Evolutionary conservation across 768 basidiomycete species (phyloP), one percentile per base, ranked within the genome.

Genomic region (Auriscalpium microsporum): DNA sequence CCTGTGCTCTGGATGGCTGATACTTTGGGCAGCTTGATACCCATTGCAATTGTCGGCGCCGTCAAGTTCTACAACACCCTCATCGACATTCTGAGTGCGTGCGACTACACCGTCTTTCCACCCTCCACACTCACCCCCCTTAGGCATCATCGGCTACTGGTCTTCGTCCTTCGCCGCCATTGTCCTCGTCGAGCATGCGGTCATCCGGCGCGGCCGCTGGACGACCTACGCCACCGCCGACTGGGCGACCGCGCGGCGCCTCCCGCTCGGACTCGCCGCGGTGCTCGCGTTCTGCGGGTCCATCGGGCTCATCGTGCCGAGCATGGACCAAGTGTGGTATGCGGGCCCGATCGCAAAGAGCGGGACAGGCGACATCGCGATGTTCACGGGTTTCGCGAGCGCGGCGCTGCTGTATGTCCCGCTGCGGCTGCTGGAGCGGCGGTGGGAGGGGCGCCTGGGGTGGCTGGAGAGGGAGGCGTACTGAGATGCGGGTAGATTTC

Each of bases 271-370:
- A 0, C 14, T 67, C 9, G 72, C 80, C 0, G 79, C 75, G 0
- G 61, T 76, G 9, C 34, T 71, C 16, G 68, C 77, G 2, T 74
- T 75, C 47, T 17, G 69, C 11, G 73, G 72, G 40, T 72, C 69
- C 2, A 71, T 69, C 23, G 71, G 74, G 4, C 64, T 73, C 33
- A 62, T 76, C 44, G 65, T 79, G 5, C 71, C 75, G 10, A 75
- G 73, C 56, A 80, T 80, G 78, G 72, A 74, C 46, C 78, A 81
- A 46, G 77, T 58, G 42, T 81, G 77, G 77, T 81, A 73, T 57
- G 68, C 70, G 4, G 79, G 79, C 0, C 76, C 78, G 0, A 73
- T 81, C 36, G 79, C 79, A 21, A 63, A 50, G 23, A 52, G 56
- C 7, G 71, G 72, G 4, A 72, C 75, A 11, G 79, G 79, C 7